Conservation (phyloP, 345 rosid species). For the Linum trigynum region DNA sequence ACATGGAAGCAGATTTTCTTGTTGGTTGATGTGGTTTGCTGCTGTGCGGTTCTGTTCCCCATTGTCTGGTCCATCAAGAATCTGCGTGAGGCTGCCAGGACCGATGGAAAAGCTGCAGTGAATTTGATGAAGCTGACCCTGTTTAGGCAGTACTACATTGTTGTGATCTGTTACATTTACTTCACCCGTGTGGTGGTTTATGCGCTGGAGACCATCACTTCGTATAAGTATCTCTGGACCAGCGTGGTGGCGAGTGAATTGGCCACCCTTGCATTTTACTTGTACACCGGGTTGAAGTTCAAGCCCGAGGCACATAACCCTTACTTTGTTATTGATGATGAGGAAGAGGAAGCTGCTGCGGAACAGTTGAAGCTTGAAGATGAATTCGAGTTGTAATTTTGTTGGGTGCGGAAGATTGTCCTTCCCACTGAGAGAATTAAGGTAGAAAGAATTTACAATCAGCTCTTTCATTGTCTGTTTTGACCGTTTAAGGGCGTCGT, state of each 20-base stretch:
- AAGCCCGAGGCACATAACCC: constrained; percentile 93
- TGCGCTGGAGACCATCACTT: constrained; percentile 80
- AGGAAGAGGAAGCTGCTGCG: constrained; percentile 96
- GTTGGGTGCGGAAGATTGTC: constrained; percentile 10
- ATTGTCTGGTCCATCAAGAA: constrained; percentile 96
- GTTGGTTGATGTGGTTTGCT: constrained; percentile 85
- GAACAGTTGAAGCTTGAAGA: constrained; percentile 93
- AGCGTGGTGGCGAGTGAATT: constrained; percentile 81
- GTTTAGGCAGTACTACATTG: constrained; percentile 90
- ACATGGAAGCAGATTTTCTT: constrained; percentile 84
- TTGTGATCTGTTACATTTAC: constrained; percentile 89
- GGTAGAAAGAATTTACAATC: constrained; percentile 17
- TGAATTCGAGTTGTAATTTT: constrained; percentile 68
- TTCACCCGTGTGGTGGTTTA: constrained; percentile 84
- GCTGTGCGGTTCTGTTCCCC: constrained; percentile 87
- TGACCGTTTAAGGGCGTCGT: background rate
- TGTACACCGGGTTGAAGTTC: constrained; percentile 79
- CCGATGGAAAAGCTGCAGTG: constrained; percentile 89
- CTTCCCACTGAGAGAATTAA: constrained; percentile 2
- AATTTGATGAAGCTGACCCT: constrained; percentile 82
- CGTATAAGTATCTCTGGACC: constrained; percentile 80
- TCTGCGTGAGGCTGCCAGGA: constrained; percentile 82
- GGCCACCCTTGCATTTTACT: constrained; percentile 76
- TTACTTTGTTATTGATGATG: constrained; percentile 84
- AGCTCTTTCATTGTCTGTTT: background rate